Evolutionary conservation across 169 alveolate species (phyloP), one percentile per base, ranked within the genome.

Genomic region (Plasmodium fragile): DNA sequence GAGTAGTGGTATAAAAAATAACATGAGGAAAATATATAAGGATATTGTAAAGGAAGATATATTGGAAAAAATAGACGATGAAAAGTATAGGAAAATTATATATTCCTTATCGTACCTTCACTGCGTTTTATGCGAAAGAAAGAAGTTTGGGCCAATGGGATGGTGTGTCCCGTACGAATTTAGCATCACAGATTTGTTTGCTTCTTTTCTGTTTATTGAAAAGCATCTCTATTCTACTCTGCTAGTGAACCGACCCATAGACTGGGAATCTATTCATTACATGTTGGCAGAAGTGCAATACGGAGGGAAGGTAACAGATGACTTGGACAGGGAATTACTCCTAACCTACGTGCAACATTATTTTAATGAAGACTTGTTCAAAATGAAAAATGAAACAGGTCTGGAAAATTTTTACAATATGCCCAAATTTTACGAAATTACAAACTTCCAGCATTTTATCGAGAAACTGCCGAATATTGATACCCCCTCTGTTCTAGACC

Each of bases 241-340:
- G 39, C 92, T 98, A 36, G 95, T 97, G 22, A 94, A 90, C 81
- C 95, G 96, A 83, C 98, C 98, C 90, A 95, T 97, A 16, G 96
- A 97, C 81, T 97, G 99, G 99, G 97, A 97, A 81, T 98, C 98
- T 13, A 97, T 98, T 45, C 97, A 97, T 87, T 98, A 97, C 94
- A 98, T 99, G 99, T 98, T 99, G 43, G 98, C 99, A 70, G 99
- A 98, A 93, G 99, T 98, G 22, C 98, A 98, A 96, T 99, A 98
- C 93, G 99, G 99, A 11, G 99, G 99, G 75, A 97, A 99, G 82
- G 98, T 98, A 80, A 98, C 99, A 81, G 99, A 99, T 92, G 98
- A 97, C 85, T 97, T 98, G 94, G 99, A 98, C 95, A 94, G 99
- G 92, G 98, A 98, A 85, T 97, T 98, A 41, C 98, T 98, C 96